phyloP scores from a whole-genome alignment of 208 protist genomes.

The Porcisia deanei region DNA sequence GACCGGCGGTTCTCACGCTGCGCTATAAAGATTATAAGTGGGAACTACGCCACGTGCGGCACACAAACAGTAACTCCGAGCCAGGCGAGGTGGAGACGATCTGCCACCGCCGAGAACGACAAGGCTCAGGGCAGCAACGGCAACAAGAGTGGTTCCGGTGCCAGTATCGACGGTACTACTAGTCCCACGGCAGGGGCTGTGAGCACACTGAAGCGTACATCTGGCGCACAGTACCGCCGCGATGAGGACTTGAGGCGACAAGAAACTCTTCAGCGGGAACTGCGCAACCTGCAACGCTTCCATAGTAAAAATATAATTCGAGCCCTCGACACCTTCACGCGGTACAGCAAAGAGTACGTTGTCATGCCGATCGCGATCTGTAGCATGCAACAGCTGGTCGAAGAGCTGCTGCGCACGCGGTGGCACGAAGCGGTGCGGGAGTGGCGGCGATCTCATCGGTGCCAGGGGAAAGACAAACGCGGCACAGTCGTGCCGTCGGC shows the following conservation, averaged over 20 bases:
- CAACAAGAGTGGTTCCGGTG: not conserved
- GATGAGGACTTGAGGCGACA: conserved; percentile 26
- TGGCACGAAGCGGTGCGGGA: conserved; percentile 31
- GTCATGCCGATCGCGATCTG: conserved; percentile 84
- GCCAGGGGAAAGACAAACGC: not conserved
- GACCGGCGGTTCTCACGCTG: conserved; percentile 40
- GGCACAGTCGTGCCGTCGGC: not conserved
- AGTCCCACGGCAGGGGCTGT: too few species aligned
- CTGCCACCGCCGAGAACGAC: not conserved
- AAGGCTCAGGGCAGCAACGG: too few species aligned
- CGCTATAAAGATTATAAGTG: conserved; percentile 52
- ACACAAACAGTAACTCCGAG: not conserved
- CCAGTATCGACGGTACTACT: not conserved
- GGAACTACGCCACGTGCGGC: conserved; percentile 5
- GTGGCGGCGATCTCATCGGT: conserved; percentile 4
- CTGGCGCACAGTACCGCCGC: conserved; percentile 21
- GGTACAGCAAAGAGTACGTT: conserved; percentile 79
- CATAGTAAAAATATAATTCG: conserved; percentile 77
- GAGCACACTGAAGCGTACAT: conserved; percentile 15
- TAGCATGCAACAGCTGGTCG: conserved; percentile 70
- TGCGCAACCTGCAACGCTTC: conserved; percentile 82
- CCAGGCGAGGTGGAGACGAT: not conserved
- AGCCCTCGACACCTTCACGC: conserved; percentile 73
- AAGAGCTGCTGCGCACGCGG: conserved; percentile 33
- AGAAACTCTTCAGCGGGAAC: conserved; percentile 45